Evolutionary conservation across 1,284 basidiomycete species (phyloP).

Genomic region (Trametes pubescens): DNA sequence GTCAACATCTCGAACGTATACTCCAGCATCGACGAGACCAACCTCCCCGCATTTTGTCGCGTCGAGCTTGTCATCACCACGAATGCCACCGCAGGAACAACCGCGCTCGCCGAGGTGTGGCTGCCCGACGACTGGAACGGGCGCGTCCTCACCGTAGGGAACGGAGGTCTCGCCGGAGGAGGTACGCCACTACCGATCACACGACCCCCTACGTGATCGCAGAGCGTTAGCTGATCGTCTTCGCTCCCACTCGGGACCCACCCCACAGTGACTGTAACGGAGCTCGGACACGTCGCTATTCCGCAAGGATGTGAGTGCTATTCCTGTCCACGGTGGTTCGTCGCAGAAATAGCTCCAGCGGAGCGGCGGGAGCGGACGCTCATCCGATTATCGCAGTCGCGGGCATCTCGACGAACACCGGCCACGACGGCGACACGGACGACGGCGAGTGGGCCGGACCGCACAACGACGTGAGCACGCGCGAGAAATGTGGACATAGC

Average conservation of each 20-base stretch:
- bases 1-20: conserved; percentile 36
- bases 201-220: background rate
- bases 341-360: background rate
- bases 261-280: conserved; percentile 36
- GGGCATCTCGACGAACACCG: conserved; percentile 41
- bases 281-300: conserved; percentile 39
- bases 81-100: conserved; percentile 35
- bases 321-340: conserved; percentile 16
- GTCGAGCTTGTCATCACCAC: conserved; percentile 35
- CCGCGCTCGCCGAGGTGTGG: conserved; percentile 41
- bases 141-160: conserved; percentile 39
- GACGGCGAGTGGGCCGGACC: conserved; percentile 41
- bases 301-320: conserved; percentile 38
- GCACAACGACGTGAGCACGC: conserved; percentile 37
- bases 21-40: conserved; percentile 32
- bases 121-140: conserved; percentile 43
- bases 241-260: background rate
- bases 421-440: conserved; percentile 31
- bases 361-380: background rate
- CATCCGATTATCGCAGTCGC: conserved; percentile 31
- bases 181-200: conserved; percentile 24
- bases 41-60: conserved; percentile 35
- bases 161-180: conserved; percentile 41
- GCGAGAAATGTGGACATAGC: conserved; percentile 1
- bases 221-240: background rate